These are phyloP conservation scores for Sporobolomyces roseus DNA, from an alignment of 768 basidiomycete species.

Conservation along the genomic window DNA sequence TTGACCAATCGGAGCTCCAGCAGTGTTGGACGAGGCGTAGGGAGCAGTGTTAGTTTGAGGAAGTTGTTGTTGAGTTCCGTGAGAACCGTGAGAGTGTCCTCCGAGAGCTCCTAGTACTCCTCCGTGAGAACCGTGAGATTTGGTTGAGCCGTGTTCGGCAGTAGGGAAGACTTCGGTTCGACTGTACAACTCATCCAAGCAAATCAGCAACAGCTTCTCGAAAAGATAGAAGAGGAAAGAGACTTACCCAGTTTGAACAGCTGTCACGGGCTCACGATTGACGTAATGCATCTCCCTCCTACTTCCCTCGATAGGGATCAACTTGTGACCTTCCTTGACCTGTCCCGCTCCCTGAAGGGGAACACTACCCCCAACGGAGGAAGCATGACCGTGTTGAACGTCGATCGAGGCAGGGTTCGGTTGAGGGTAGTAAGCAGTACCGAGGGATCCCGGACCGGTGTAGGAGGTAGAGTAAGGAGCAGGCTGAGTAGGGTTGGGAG, in stretches of 20 bases:
- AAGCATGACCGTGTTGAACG: conserved; percentile 5
- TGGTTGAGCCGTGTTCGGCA: too few relatives aligned
- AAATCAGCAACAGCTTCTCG: background rate
- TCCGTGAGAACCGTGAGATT: too few relatives aligned
- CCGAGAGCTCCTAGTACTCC: too few relatives aligned
- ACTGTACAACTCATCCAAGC: background rate
- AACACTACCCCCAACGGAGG: background rate
- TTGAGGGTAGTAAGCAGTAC: conserved; percentile 3
- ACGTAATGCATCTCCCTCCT: conserved; percentile 28
- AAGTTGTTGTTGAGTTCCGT: background rate
- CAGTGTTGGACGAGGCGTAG: background rate
- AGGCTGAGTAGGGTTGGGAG: conserved; percentile 3
- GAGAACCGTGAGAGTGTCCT: too few relatives aligned
- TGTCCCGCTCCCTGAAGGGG: background rate
- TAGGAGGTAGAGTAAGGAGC: background rate
- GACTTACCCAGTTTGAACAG: background rate
- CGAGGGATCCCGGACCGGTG: background rate
- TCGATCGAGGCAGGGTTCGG: conserved; percentile 17
- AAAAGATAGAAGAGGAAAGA: background rate
- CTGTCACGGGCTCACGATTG: conserved; percentile 24
- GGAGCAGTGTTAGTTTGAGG: background rate
- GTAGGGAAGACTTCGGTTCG: conserved; percentile 19
- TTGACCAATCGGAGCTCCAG: too few relatives aligned
- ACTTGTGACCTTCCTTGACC: conserved; percentile 17
- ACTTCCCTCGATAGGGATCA: conserved; percentile 13